Evolutionary conservation across 331 rosid species (phyloP).

Genomic region (Prunus yedoensis): DNA sequence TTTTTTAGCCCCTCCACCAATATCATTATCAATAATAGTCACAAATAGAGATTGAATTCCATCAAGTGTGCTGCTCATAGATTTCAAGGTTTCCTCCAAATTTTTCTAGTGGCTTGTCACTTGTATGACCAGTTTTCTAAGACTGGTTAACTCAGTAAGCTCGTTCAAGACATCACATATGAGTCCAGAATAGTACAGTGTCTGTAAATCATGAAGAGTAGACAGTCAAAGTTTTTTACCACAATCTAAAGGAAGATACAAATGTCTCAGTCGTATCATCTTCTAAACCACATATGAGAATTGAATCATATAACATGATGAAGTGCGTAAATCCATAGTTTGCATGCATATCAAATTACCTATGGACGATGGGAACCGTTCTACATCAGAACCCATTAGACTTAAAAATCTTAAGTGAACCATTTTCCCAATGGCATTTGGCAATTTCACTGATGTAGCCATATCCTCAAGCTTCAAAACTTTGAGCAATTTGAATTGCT

Average conservation of each 20-base stretch:
- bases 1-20: no score
- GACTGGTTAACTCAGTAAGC: neutral
- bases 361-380: no score
- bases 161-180: neutral
- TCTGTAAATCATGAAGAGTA: neutral
- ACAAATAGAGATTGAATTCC: neutral
- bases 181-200: neutral
- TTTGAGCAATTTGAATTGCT: no score
- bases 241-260: neutral
- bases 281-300: constrained; percentile 3
- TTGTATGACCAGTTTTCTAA: neutral
- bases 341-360: no score
- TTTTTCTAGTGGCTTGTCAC: neutral
- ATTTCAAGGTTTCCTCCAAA: neutral
- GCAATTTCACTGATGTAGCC: no score
- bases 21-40: neutral
- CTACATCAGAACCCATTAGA: no score
- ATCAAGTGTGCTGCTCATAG: neutral
- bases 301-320: neutral
- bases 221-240: neutral
- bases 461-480: no score
- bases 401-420: no score
- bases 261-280: constrained; percentile 4
- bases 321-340: no score
- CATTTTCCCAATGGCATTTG: no score